A percentile compares a stretch with the other conserved stretches of the same genome.
These are phyloP conservation scores for Bacidia gigantensis DNA, from an alignment of 495 filamentous ascomycete species.

Conservation along the genomic window DNA sequence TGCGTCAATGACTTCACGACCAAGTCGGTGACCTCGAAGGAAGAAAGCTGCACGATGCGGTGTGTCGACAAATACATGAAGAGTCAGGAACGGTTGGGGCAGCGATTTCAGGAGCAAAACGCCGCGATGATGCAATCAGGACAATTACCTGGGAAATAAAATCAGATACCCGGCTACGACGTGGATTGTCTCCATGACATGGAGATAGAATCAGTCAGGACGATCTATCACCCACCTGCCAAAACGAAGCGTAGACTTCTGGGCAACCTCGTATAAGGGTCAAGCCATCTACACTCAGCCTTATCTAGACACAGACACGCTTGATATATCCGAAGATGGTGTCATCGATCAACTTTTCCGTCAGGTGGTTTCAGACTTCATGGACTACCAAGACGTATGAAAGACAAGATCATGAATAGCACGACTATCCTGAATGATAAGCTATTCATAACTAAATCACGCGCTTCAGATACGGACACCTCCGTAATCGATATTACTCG, in stretches of 20 bases:
- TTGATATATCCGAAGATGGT: too few relatives aligned
- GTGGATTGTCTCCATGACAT: background rate
- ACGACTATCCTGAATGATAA: too few relatives aligned
- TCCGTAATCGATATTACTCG: too few relatives aligned
- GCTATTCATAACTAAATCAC: too few relatives aligned
- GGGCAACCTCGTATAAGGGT: background rate
- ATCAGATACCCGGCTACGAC: background rate
- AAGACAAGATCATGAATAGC: too few relatives aligned
- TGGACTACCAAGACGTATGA: too few relatives aligned
- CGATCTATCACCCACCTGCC: background rate
- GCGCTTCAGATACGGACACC: too few relatives aligned
- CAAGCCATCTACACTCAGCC: background rate
- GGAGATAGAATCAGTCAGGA: background rate
- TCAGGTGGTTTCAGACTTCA: too few relatives aligned
- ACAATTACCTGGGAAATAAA: slow-evolving; percentile 31
- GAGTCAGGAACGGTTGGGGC: slow-evolving; percentile 66
- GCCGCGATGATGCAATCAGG: slow-evolving; percentile 69
- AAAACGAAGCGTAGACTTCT: background rate
- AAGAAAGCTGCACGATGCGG: slow-evolving; percentile 79
- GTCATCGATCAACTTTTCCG: too few relatives aligned
- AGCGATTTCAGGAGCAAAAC: slow-evolving; percentile 91
- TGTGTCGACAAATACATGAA: slow-evolving; percentile 95
- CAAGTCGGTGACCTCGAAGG: slow-evolving; percentile 73
- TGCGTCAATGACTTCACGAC: slow-evolving; percentile 98
- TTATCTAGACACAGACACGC: too few relatives aligned